phyloP scores from a whole-genome alignment of 805 yeast species.

The Candida morakotiae region DNA sequence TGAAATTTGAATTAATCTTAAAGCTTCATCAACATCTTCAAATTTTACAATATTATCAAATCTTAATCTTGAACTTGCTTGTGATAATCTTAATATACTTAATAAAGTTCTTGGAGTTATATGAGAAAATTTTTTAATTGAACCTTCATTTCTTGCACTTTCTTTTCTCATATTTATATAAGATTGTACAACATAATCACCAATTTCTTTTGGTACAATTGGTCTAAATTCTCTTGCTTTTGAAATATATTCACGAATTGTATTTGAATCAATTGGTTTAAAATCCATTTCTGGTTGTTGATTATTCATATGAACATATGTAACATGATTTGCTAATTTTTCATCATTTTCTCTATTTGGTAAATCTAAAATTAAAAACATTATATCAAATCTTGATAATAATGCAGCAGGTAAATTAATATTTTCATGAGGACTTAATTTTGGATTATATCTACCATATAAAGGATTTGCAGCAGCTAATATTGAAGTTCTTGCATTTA shows the following conservation, averaged over 20 bases:
- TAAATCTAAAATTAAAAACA: constrained; percentile 81
- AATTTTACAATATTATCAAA: constrained; percentile 66
- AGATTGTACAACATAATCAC: constrained; percentile 78
- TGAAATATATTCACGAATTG: constrained; percentile 84
- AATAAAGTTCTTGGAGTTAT: constrained; percentile 93
- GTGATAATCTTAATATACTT: constrained; percentile 88
- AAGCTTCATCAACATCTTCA: constrained; percentile 93
- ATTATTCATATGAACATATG: constrained; percentile 93
- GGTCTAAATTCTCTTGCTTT: constrained; percentile 85
- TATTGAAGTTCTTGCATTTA: constrained; percentile 93
- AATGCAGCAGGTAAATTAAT: constrained; percentile 96
- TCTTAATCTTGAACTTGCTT: constrained; percentile 88
- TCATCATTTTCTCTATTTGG: constrained; percentile 80
- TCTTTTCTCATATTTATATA: constrained; percentile 93
- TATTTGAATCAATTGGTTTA: constrained; percentile 71
- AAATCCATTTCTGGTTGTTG: constrained; percentile 75
- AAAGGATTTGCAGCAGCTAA: constrained; percentile 98
- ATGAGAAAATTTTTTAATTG: constrained; percentile 78
- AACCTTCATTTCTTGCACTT: constrained; percentile 72
- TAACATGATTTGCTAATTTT: constrained; percentile 86
- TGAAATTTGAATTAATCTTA: constrained; percentile 82
- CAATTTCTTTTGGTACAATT: constrained; percentile 74
- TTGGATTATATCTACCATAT: constrained; percentile 90
- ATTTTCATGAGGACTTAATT: constrained; percentile 87
- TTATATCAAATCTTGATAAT: constrained; percentile 87